These are phyloP conservation scores for Hymenochaete sp. DNA, from an alignment of 1,284 basidiomycete species.

Conservation along the genomic window DNA sequence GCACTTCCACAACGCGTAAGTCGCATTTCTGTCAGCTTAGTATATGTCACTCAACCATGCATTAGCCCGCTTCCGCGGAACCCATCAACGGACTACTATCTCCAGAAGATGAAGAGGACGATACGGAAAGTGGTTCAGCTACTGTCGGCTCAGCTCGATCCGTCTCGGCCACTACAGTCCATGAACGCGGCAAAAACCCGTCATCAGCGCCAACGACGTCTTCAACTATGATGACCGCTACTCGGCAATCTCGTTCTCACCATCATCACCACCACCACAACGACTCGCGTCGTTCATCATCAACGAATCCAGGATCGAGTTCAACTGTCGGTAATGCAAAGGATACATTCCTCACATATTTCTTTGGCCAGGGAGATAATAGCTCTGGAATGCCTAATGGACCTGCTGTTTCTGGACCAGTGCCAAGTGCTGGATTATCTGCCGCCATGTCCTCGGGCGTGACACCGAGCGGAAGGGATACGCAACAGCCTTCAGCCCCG, in stretches of 20 bases:
- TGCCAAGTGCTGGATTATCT: constrained; percentile 16
- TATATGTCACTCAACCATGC: background rate
- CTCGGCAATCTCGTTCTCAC: constrained; percentile 16
- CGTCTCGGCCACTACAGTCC: constrained; percentile 71
- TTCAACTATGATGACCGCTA: constrained; percentile 16
- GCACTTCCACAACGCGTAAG: constrained; percentile 44
- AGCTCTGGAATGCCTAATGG: constrained; percentile 48
- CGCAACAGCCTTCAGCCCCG: constrained; percentile 40
- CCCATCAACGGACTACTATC: constrained; percentile 41
- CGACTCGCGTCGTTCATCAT: constrained; percentile 7
- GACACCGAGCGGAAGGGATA: constrained; percentile 49
- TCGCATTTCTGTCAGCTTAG: constrained; percentile 7
- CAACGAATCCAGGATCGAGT: constrained; percentile 22
- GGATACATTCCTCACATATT: constrained; percentile 92
- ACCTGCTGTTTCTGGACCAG: constrained; percentile 24
- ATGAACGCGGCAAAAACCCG: constrained; percentile 46
- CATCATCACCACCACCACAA: constrained; percentile 13
- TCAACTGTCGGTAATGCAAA: constrained; percentile 50
- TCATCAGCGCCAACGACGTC: constrained; percentile 20
- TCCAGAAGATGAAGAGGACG: constrained; percentile 49
- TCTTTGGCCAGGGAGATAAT: constrained; percentile 81
- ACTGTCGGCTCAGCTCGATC: constrained; percentile 55
- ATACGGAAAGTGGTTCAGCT: constrained; percentile 54
- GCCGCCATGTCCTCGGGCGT: constrained; percentile 23
- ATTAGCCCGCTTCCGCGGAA: constrained; percentile 49